These are phyloP conservation scores for Quercus aquifolioides DNA, from an alignment of 306 rosid species.

Conservation along the genomic window DNA sequence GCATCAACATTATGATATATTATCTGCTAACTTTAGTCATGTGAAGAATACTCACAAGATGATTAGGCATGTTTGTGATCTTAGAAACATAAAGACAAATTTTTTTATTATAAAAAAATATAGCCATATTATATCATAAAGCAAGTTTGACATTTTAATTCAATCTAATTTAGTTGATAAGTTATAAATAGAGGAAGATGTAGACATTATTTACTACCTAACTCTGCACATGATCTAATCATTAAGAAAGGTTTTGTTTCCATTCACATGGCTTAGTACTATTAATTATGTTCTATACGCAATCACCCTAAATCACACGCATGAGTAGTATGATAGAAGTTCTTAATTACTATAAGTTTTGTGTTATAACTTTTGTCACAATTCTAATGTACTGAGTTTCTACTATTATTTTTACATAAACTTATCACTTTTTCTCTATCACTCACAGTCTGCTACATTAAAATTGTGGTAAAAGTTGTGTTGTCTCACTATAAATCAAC, in stretches of 20 bases:
- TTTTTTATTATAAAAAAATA: neutral
- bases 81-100: neutral
- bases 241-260: slow-evolving; percentile 10
- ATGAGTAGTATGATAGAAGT: too few relatives aligned
- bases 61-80: neutral
- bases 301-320: too few relatives aligned
- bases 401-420: too few relatives aligned
- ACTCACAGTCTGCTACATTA: too few relatives aligned
- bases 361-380: too few relatives aligned
- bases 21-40: neutral
- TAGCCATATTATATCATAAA: neutral
- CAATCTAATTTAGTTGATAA: neutral
- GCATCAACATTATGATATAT: neutral
- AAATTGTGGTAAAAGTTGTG: too few relatives aligned
- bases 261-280: neutral
- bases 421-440: rapidly evolving
- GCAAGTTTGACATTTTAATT: neutral
- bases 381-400: too few relatives aligned
- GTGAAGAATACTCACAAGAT: neutral
- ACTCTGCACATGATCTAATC: slow-evolving; percentile 42
- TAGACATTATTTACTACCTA: neutral
- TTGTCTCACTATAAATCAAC: too few relatives aligned
- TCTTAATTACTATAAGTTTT: too few relatives aligned
- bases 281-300: too few relatives aligned
- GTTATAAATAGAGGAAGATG: slow-evolving; percentile 2